A percentile compares a stretch with the other conserved stretches of the same genome.
phyloP scores from a whole-genome alignment of 2,329 filamentous ascomycete species.

The Orbilia oligospora region DNA sequence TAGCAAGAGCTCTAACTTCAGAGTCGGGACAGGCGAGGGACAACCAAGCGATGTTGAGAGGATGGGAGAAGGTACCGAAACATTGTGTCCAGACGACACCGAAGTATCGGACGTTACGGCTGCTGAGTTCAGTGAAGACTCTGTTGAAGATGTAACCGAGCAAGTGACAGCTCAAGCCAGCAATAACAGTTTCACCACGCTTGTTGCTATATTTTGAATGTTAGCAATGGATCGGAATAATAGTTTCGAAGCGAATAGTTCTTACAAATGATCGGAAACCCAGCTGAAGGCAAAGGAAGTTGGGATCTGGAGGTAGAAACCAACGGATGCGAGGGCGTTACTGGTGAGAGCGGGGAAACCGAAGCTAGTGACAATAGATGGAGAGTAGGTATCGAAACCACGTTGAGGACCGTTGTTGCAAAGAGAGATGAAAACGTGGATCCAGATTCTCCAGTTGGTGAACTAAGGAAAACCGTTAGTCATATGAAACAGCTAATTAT shows the following conservation, averaged over 20 bases:
- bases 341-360: slow-evolving; percentile 70
- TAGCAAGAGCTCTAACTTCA: slow-evolving; percentile 73
- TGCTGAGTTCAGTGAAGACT: slow-evolving; percentile 69
- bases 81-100: slow-evolving; percentile 73
- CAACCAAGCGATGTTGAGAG: slow-evolving; percentile 75
- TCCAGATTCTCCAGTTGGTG: slow-evolving; percentile 71
- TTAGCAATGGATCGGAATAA: background rate
- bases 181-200: slow-evolving; percentile 72
- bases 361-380: slow-evolving; percentile 72
- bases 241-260: slow-evolving; percentile 21
- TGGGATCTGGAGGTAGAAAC: slow-evolving; percentile 72
- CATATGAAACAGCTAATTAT: background rate
- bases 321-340: slow-evolving; percentile 73
- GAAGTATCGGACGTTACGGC: slow-evolving; percentile 70
- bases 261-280: slow-evolving; percentile 72
- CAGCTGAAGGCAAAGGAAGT: slow-evolving; percentile 71
- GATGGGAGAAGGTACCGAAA: slow-evolving; percentile 72
- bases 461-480: slow-evolving; percentile 65
- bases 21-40: slow-evolving; percentile 73
- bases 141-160: slow-evolving; percentile 73
- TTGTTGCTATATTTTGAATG: slow-evolving; percentile 66
- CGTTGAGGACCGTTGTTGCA: slow-evolving; percentile 70
- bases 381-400: slow-evolving; percentile 72
- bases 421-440: slow-evolving; percentile 71
- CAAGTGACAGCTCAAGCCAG: slow-evolving; percentile 69